Percentiles rank a stretch among this genome's conserved stretches.
Conservation (phyloP, 1,284 basidiomycete genomes). For the Cutaneotrichosporon dermatis region DNA sequence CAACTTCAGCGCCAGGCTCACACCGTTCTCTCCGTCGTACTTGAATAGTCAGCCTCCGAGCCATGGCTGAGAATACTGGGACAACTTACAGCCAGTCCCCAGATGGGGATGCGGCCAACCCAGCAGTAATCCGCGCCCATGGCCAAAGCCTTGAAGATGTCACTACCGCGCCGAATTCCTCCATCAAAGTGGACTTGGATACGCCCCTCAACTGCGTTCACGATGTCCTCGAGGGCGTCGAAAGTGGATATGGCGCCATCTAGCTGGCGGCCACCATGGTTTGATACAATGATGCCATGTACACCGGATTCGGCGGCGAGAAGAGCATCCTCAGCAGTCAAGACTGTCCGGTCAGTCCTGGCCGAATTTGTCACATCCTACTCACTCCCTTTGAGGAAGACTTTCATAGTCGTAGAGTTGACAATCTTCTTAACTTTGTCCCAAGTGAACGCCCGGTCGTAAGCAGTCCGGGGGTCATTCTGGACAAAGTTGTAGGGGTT, state of each 20-base stretch:
- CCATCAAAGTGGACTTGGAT: constrained; percentile 38
- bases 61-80: no score
- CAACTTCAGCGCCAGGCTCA: constrained; percentile 19
- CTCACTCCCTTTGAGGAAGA: constrained; percentile 27
- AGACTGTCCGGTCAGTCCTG: constrained; percentile 7
- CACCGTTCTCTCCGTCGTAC: constrained; percentile 21
- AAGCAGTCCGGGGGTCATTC: constrained; percentile 16
- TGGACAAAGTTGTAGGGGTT: constrained; percentile 8
- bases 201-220: constrained; percentile 25
- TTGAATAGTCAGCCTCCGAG: background rate
- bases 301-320: constrained; percentile 32
- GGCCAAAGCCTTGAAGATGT: constrained; percentile 39
- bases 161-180: constrained; percentile 34
- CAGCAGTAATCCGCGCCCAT: constrained; percentile 35
- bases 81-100: constrained; percentile 22
- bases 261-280: constrained; percentile 39
- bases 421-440: constrained; percentile 11
- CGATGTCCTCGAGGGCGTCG: constrained; percentile 28
- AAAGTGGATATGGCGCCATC: constrained; percentile 31
- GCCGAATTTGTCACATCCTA: background rate
- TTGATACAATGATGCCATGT: constrained; percentile 30
- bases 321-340: constrained; percentile 30
- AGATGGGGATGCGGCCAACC: constrained; percentile 26
- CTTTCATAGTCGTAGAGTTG: constrained; percentile 4
- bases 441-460: constrained; percentile 19